Evolutionary conservation across 345 rosid species (phyloP), one percentile per base, ranked within the genome.

Genomic region (Hypericum perforatum): DNA sequence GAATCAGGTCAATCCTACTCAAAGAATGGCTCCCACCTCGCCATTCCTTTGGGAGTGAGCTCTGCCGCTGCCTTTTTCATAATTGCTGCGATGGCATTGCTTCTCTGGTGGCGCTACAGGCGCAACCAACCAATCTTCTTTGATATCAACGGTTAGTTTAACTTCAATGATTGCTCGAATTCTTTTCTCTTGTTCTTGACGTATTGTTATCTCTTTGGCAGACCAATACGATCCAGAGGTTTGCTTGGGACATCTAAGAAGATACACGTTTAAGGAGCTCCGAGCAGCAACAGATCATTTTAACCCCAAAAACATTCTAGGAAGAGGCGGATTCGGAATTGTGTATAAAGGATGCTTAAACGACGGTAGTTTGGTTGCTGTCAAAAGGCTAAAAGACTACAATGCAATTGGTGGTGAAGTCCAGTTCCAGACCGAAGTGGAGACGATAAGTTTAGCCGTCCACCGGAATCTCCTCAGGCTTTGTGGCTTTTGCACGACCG

Each of bases 381-480:
- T 94, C 11, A 94, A 94, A 79, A 86, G 99, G 75, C 89, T 94
- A 62, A 94, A 84, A 60, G 99, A 94, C 70, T 84, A 81, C 64
- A 84, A 81, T 57, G 71, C 81, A 38, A 92, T 84, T 0, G 95
- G 89, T 1, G 99, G 99, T 5, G 99, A 94, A 68, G 76, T 86
- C 70, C 99, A 94, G 62, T 92, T 92, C 70, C 98, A 92, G 75
- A 92, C 98, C 16, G 95, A 92, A 72, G 91, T 92, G 55, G 88
- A 86, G 71, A 89, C 95, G 7, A 94, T 94, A 61, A 86, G 99
- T 63, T 74, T 94, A 59, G 99, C 99, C 40, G 85, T 94, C 53
- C 97, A 94, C 62, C 81, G 92, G 52, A 94, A 94, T 78, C 97
- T 94, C 48, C 92, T 94, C 36, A 75, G 99, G 77, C 99, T 94